phyloP scores from a whole-genome alignment of 192 early-diverging fungal species.

The Backusella macrospora region DNA sequence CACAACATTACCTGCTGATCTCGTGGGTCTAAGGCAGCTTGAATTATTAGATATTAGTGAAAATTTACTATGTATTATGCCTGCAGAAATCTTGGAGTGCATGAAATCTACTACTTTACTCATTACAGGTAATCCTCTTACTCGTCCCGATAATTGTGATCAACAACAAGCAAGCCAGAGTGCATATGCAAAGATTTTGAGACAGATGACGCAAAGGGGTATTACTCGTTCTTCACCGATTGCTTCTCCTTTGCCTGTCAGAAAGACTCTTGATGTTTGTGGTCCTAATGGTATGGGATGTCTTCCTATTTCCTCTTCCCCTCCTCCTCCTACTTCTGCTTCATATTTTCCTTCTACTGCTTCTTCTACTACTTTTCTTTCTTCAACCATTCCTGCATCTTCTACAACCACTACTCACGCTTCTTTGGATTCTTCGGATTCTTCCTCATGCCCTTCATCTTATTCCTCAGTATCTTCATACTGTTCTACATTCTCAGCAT shows the following conservation, averaged over 20 bases:
- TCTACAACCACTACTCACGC: neutral
- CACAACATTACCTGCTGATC: conserved; percentile 33
- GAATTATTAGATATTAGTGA: conserved; percentile 40
- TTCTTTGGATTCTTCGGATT: neutral
- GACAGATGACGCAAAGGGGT: conserved; percentile 33
- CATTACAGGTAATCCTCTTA: conserved; percentile 56
- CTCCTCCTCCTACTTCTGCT: neutral
- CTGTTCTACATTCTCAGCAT: neutral
- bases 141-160: conserved; percentile 41
- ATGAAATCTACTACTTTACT: conserved; percentile 49
- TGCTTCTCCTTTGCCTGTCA: neutral
- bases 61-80: conserved; percentile 41
- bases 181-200: conserved; percentile 25
- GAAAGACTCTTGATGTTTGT: conserved; percentile 17
- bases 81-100: conserved; percentile 34
- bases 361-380: neutral
- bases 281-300: conserved; percentile 35
- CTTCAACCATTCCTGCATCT: neutral
- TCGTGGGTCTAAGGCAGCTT: conserved; percentile 27
- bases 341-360: neutral
- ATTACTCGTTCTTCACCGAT: conserved; percentile 11
- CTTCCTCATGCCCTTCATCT: neutral
- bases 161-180: conserved; percentile 6
- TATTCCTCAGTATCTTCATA: neutral
- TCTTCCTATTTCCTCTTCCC: neutral